Evolutionary conservation across 2,329 filamentous ascomycete genomes (phyloP).

Genomic region (Talaromyces amestolkiae): DNA sequence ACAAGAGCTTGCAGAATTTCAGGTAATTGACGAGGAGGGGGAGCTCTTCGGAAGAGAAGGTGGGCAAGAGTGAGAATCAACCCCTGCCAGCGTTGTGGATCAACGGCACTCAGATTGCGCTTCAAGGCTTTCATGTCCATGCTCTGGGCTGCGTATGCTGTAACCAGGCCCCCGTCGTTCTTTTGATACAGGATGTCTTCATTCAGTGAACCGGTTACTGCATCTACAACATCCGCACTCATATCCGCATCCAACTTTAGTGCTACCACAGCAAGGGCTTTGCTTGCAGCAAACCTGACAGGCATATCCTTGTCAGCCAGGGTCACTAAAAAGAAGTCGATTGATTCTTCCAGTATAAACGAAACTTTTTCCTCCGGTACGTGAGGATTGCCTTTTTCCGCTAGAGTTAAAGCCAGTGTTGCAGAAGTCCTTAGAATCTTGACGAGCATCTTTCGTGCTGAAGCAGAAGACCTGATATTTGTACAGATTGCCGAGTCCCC

Average conservation of each 20-base stretch:
- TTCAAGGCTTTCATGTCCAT: constrained; percentile 41
- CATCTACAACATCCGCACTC: constrained; percentile 83
- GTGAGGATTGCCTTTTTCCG: constrained; percentile 33
- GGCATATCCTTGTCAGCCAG: constrained; percentile 87
- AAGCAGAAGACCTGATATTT: constrained; percentile 66
- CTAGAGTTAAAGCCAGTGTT: constrained; percentile 60
- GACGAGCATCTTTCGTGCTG: constrained; percentile 76
- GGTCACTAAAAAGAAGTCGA: constrained; percentile 75
- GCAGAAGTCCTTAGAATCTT: constrained; percentile 79
- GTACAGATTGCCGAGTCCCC: constrained; percentile 50
- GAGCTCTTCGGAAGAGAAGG: constrained; percentile 78
- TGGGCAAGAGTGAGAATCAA: constrained; percentile 84
- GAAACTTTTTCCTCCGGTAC: constrained; percentile 36
- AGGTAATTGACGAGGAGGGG: constrained; percentile 66
- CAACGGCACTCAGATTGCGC: constrained; percentile 68
- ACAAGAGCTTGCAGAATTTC: constrained; percentile 75
- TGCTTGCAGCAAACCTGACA: constrained; percentile 85
- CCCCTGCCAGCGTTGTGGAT: constrained; percentile 87
- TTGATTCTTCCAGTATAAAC: constrained; percentile 71
- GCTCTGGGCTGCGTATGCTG: constrained; percentile 33
- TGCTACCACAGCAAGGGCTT: constrained; percentile 83
- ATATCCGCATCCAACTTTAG: constrained; percentile 75
- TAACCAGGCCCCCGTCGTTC: constrained; percentile 40
- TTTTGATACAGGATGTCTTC: constrained; percentile 61
- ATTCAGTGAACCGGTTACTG: constrained; percentile 67